A percentile compares a stretch with the other conserved stretches of the same genome.
phyloP scores from a whole-genome alignment of 768 basidiomycete genomes.

The Kwoniella sp. region DNA sequence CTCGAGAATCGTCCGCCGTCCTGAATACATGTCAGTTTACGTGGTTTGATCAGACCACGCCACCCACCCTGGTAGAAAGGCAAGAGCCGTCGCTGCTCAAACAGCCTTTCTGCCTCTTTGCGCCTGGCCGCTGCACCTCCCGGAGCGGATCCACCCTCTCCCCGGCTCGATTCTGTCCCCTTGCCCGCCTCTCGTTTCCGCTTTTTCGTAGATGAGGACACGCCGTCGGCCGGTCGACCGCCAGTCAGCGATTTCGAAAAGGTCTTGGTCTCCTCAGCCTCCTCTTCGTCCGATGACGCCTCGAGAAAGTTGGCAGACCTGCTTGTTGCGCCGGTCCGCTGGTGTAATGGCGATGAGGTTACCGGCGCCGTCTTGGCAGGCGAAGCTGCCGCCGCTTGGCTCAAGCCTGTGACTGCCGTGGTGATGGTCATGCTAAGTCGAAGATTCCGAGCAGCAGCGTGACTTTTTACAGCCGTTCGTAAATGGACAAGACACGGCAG shows the following conservation, averaged over 20 bases:
- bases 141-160: not conserved
- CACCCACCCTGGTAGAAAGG: conserved; percentile 46
- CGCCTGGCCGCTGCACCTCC: conserved; percentile 5
- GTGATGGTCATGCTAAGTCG: too few relatives aligned
- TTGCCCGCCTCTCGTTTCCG: not conserved
- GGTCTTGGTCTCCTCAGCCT: conserved; percentile 4
- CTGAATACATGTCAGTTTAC: conserved; percentile 6
- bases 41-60: not conserved
- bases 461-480: too few relatives aligned
- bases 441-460: too few relatives aligned
- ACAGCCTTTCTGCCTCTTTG: conserved; percentile 31
- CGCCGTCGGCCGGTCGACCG: not conserved
- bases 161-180: not conserved
- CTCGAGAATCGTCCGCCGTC: conserved; percentile 36
- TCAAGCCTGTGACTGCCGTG: too few relatives aligned
- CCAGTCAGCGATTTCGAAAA: too few relatives aligned
- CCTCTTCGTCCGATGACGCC: conserved; percentile 11
- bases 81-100: conserved; percentile 29
- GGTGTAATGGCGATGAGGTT: too few relatives aligned
- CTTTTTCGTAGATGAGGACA: not conserved
- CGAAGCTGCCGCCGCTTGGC: too few relatives aligned
- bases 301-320: conserved; percentile 14
- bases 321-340: too few relatives aligned
- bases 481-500: too few relatives aligned
- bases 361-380: too few relatives aligned